Conservation (phyloP, 164 flowering plant genomes). For the Tetracentron sinense region DNA sequence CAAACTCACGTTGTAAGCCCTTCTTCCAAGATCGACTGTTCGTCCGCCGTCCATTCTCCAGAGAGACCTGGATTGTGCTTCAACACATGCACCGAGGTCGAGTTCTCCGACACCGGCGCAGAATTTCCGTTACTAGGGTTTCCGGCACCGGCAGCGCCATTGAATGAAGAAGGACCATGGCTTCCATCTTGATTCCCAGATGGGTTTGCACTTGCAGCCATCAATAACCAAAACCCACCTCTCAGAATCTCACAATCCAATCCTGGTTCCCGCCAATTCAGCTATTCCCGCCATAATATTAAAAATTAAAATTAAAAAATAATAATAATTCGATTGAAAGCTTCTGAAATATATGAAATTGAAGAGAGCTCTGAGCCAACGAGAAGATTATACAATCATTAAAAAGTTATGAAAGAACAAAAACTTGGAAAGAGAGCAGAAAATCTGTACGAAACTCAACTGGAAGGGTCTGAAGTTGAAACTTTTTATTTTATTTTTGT, state of each 20-base stretch:
- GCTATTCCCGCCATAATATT: slow-evolving; percentile 6
- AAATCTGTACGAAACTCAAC: not conserved
- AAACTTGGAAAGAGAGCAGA: not conserved
- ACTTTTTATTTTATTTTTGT: not conserved
- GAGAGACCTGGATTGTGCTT: slow-evolving; percentile 59
- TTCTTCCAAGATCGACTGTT: slow-evolving; percentile 52
- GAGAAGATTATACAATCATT: not conserved
- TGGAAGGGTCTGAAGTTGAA: not conserved
- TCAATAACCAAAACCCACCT: slow-evolving; percentile 14
- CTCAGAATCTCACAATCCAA: slow-evolving; percentile 8
- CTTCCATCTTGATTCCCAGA: slow-evolving; percentile 42
- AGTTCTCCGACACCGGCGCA: slow-evolving; percentile 19
- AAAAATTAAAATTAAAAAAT: not conserved
- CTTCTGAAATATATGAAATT: slow-evolving; percentile 7
- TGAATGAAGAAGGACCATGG: slow-evolving; percentile 24
- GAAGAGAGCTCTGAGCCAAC: slow-evolving; percentile 21
- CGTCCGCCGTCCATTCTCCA: slow-evolving; percentile 51
- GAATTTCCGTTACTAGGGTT: slow-evolving; percentile 29
- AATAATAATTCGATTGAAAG: too few species aligned
- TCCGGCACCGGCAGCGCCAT: slow-evolving; percentile 18
- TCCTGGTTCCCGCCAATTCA: slow-evolving; percentile 26
- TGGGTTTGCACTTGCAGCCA: slow-evolving; percentile 52
- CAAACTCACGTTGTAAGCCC: slow-evolving; percentile 49
- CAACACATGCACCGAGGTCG: slow-evolving; percentile 29
- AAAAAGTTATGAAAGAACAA: not conserved